Base-by-base conservation (phyloP, 805 yeast genomes). In the Hanseniaspora clermontiae region DNA sequence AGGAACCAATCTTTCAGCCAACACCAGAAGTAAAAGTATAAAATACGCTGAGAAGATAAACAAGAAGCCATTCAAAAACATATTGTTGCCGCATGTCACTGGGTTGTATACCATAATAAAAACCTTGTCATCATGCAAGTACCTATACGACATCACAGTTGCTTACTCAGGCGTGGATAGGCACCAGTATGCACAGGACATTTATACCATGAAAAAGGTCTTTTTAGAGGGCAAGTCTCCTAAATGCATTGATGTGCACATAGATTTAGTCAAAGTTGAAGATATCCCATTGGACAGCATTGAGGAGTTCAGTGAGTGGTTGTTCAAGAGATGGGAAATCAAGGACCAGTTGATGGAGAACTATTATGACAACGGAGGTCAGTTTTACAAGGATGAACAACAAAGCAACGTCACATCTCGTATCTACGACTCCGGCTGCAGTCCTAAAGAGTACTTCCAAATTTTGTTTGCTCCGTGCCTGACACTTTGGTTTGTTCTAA, bases 1-100 rank as follows among this genome's bases (percentile, higher is more conserved):
- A 68, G 98, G 98, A 5, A 93, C 98, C 0, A 93, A 88, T 58
- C 70, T 85, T 55, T 82, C 93, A 40, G 74, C 74, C 5, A 76
- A 79, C 59, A 87, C 96, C 1, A 74, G 79, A 49, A 70, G 63
- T 3, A 77, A 78, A 58, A 80, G 90, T 9, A 73, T 72, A 17
- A 72, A 66, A 8, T 93, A 73, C 68, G 84, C 88, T 20, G 69
- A 66, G 6, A 78, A 81, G 60, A 65, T 74, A 27, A 75, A 74
- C 5, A 72, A 71, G 38, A 74, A 78, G 8, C 72, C 75, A 1
- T 73, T 83, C 60, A 73, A 76, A 43, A 82, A 87, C 66, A 80
- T 86, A 14, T 72, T 93, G 59, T 69, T 89, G n/a, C 98, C 98
- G 15, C 78, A 95, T 57, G 74, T 78, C 0, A 80, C 91, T 37